phyloP scores from a whole-genome alignment of 1,139 yeast species.

The Candida pseudoviswanathii region DNA sequence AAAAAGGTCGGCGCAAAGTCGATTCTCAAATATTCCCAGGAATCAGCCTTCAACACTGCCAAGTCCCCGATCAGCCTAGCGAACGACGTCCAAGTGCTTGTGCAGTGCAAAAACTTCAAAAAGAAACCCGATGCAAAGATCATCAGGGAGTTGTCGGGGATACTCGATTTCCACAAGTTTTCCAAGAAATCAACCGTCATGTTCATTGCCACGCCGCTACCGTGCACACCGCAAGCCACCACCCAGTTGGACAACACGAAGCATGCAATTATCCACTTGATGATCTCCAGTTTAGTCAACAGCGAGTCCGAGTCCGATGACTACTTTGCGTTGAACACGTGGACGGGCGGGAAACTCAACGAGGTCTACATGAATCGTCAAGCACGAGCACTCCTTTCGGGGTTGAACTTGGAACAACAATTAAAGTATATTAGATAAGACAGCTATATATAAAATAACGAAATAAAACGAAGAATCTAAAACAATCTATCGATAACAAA shows the following conservation, averaged over 20 bases:
- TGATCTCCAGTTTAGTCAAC: conserved; percentile 36
- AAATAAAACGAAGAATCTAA: background rate
- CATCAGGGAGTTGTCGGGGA: conserved; percentile 62
- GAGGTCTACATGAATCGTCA: conserved; percentile 49
- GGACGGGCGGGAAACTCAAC: conserved; percentile 34
- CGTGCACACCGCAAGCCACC: conserved; percentile 61
- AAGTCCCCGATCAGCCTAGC: conserved; percentile 22
- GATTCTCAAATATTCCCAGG: conserved; percentile 20
- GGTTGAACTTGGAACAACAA: conserved; percentile 28
- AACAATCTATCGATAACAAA: background rate
- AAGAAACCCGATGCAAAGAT: conserved; percentile 52
- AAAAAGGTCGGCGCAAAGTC: conserved; percentile 1
- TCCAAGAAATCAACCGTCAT: conserved; percentile 17
- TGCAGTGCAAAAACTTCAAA: conserved; percentile 60
- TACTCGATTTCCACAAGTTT: conserved; percentile 43
- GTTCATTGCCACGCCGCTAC: conserved; percentile 58
- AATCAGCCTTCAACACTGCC: conserved; percentile 10
- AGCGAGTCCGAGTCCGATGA: conserved; percentile 14
- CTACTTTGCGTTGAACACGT: conserved; percentile 40
- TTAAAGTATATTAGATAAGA: conserved; percentile 4
- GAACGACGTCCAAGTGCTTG: conserved; percentile 39
- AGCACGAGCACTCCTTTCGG: conserved; percentile 42
- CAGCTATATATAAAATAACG: background rate
- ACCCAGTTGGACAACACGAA: conserved; percentile 54
- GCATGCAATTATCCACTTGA: conserved; percentile 58